Evolutionary conservation across 371 early-diverging fungal genomes (phyloP), one percentile per base, ranked within the genome.

Genomic region (Mycotypha africana): DNA sequence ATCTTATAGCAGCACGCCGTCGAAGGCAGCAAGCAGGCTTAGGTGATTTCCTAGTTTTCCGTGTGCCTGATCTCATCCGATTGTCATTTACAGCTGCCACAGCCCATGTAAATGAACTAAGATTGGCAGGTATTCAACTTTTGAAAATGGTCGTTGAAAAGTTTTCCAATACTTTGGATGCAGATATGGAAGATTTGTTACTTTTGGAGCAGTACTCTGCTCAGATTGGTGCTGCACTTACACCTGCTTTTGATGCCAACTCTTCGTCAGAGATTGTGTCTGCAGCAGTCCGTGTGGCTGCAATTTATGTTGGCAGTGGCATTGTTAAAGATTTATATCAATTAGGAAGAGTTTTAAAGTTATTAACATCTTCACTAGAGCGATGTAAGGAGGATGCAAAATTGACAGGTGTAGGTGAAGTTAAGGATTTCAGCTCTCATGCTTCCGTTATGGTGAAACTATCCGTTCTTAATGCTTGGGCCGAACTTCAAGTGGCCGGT

Each of bases 171-270:
- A 79, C 85, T 0, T 55, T 62, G 6, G 93, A 91, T 67, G 91
- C 92, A 9, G 92, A 93, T 50, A 74, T 86, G 38, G 87, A 86
- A 20, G 92, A 78, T 40, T 85, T 85, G 47, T 65, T 83, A 0
- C 62, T 93, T 0, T 59, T 93, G 36, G 94, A 91, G 58, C 92
- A 92, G 51, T 93, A 91, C 55, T 90, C 91, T 53, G 90, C 93
- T 0, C 93, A 93, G 59, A 90, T 93, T 38, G 84, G 86, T 22
- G 88, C 92, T 2, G 91, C 94, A 0, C 64, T 93, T 26, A 89
- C 90, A 0, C 94, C 94, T 4, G 91, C 90, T 5, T 91, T 93
- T 58, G 76, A 81, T 0, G 65, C 79, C 0, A 90, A 93, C 36
- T 78, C 87, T 1, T 77, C 85, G 0, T 85, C 92, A 0, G 85